Evolutionary conservation across 345 rosid species (phyloP).

Genomic region (Eucalyptus victrix): DNA sequence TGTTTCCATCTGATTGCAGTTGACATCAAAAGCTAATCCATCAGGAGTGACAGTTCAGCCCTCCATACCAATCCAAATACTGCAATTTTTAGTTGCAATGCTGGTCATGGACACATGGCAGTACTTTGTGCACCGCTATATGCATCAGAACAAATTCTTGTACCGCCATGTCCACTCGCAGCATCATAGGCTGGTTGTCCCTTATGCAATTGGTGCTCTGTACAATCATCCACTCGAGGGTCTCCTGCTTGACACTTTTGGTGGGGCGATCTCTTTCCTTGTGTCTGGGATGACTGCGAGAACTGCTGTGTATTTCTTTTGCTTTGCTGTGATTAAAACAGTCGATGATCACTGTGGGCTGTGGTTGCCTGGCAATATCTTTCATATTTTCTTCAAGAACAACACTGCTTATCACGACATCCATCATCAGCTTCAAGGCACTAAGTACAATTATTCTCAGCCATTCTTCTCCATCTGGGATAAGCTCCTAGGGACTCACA

Average conservation of each 20-base stretch:
- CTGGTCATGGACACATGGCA: slow-evolving; percentile 66
- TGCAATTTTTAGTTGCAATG: slow-evolving; percentile 49
- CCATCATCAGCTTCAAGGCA: slow-evolving; percentile 64
- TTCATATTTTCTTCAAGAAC: slow-evolving; percentile 47
- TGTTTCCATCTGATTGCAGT: slow-evolving; percentile 10
- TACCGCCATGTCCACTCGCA: slow-evolving; percentile 64
- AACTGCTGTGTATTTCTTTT: slow-evolving; percentile 51
- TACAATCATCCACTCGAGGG: slow-evolving; percentile 65
- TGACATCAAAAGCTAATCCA: slow-evolving; percentile 32
- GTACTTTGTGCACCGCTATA: slow-evolving; percentile 57
- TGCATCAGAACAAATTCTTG: slow-evolving; percentile 65
- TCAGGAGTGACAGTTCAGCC: slow-evolving; percentile 36
- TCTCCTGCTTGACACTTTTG: slow-evolving; percentile 58
- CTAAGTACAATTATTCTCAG: slow-evolving; percentile 66
- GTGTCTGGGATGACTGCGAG: slow-evolving; percentile 70
- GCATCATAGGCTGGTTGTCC: slow-evolving; percentile 60
- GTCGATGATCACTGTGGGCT: slow-evolving; percentile 73
- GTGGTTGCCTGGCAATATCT: slow-evolving; percentile 58
- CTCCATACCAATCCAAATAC: slow-evolving; percentile 21
- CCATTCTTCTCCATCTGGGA: slow-evolving; percentile 80
- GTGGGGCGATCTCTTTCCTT: slow-evolving; percentile 59
- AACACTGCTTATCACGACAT: slow-evolving; percentile 65
- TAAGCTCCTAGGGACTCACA: slow-evolving; percentile 55
- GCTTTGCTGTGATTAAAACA: slow-evolving; percentile 51
- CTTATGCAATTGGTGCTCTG: slow-evolving; percentile 66